phyloP scores from a whole-genome alignment of 345 rosid species.

The Aegle marmelos region DNA sequence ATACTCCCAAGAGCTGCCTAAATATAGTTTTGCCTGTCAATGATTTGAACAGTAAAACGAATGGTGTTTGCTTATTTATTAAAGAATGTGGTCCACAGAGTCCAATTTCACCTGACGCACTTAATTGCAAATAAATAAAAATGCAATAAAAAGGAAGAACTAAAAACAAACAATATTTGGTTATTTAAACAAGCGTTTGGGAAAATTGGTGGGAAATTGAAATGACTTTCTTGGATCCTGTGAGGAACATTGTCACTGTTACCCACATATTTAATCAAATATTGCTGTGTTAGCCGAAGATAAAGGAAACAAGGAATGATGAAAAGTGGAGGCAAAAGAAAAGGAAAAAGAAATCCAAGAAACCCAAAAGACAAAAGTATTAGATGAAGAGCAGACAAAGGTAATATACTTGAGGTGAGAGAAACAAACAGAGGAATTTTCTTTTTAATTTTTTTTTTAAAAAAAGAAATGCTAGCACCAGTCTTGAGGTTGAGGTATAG shows the following conservation, averaged over 20 bases:
- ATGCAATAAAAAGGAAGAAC: neutral
- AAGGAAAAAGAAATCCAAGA: conserved; percentile 34
- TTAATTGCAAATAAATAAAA: neutral
- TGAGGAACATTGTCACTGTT: conserved; percentile 32
- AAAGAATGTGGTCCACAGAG: conserved; percentile 1
- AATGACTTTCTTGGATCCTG: conserved; percentile 75
- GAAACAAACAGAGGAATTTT: neutral
- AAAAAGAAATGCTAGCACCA: too few relatives aligned
- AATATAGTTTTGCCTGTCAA: neutral
- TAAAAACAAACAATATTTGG: too few relatives aligned
- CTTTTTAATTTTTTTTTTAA: too few relatives aligned
- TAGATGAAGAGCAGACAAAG: conserved; percentile 26
- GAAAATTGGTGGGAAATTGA: conserved; percentile 35
- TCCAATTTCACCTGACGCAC: neutral
- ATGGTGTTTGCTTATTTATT: conserved; percentile 1
- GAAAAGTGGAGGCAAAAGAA: conserved; percentile 39
- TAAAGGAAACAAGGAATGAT: conserved; percentile 53
- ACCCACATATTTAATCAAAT: conserved; percentile 18
- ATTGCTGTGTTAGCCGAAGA: conserved; percentile 29
- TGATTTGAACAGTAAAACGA: neutral
- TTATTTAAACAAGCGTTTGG: conserved; percentile 2
- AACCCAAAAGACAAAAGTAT: conserved; percentile 16
- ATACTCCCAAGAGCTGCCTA: neutral
- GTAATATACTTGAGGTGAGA: conserved; percentile 4
- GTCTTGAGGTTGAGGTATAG: too few relatives aligned